Percentiles rank a stretch among this genome's conserved stretches.
Conservation (phyloP, 331 rosid species). For the Dryas integrifolia region DNA sequence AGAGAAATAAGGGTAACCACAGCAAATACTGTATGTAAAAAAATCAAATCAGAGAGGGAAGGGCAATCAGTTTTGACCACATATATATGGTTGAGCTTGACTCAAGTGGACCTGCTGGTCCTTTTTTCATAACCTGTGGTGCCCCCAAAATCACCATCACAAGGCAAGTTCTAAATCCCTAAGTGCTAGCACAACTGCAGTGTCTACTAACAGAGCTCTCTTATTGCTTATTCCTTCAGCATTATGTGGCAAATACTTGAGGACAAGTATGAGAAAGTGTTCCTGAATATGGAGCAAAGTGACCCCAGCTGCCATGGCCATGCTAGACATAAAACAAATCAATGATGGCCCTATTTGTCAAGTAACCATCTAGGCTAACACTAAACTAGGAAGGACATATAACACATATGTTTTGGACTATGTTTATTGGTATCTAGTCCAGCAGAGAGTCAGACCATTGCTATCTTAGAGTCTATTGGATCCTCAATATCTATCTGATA, state of each 20-base stretch:
- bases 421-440: too few species aligned
- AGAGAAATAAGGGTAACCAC: neutral
- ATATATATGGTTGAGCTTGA: neutral
- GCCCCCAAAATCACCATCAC: slow-evolving; percentile 16
- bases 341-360: slow-evolving; percentile 15
- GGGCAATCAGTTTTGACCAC: neutral
- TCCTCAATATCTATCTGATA: too few species aligned
- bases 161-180: slow-evolving; percentile 20
- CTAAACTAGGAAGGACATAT: neutral
- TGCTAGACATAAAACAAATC: neutral
- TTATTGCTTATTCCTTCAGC: neutral
- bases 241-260: neutral
- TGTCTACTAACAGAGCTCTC: slow-evolving; percentile 10
- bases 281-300: slow-evolving; percentile 28
- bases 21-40: slow-evolving; percentile 1
- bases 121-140: neutral
- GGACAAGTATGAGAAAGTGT: slow-evolving; percentile 15
- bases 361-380: slow-evolving; percentile 15
- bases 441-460: too few species aligned
- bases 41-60: slow-evolving; percentile 14
- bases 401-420: neutral
- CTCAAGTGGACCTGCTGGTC: slow-evolving; percentile 10
- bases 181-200: neutral
- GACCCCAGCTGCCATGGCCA: slow-evolving; percentile 27
- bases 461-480: too few species aligned